Evolutionary conservation across 306 rosid genomes (phyloP), one percentile per base, ranked within the genome.

Genomic region (Gynostemma pentaphyllum): DNA sequence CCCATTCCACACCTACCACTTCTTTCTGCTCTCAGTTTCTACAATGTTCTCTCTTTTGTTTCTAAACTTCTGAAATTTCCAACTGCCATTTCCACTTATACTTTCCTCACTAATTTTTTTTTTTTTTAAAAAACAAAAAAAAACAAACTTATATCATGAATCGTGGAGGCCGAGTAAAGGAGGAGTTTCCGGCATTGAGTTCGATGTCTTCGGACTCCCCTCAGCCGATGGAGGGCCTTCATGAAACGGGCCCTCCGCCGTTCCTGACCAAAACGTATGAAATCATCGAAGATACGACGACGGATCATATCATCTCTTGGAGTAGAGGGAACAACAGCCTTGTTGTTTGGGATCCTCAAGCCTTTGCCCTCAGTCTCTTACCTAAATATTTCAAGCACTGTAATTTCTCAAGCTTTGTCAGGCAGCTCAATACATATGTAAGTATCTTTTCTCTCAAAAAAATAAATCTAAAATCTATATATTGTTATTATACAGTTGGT

Each of bases 391-490:
- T 92, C 90, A 92, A 92, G 78, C 98, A 92, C 80, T 76, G 69
- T 77, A 92, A 92, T 68, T 92, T 92, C 85, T 88, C 96, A 2
- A 92, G 96, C 81, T 92, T 92, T 69, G 95, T 88, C 54, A 72
- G 98, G 66, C 98, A 92, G 78, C 94, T 92, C 37, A 92, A 92
- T 64, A 88, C 95, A 51, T 92, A 92, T 81, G 98, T 92, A 44
- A 75, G 96, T 72, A 39, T 34, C 11, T 48, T 48, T 1, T 26
- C 26, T 5, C 10, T n/a, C n/a, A n/a, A n/a, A n/a, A n/a, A n/a
- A n/a, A n/a, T n/a, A n/a, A n/a, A n/a, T n/a, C n/a, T n/a, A n/a
- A n/a, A n/a, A n/a, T n/a, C n/a, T n/a, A n/a, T n/a, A n/a, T n/a
- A n/a, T n/a, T n/a, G n/a, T n/a, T n/a, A n/a, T n/a, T n/a, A n/a